Conservation (phyloP, 1,284 basidiomycete species). For the Phenoliferia sp. region DNA sequence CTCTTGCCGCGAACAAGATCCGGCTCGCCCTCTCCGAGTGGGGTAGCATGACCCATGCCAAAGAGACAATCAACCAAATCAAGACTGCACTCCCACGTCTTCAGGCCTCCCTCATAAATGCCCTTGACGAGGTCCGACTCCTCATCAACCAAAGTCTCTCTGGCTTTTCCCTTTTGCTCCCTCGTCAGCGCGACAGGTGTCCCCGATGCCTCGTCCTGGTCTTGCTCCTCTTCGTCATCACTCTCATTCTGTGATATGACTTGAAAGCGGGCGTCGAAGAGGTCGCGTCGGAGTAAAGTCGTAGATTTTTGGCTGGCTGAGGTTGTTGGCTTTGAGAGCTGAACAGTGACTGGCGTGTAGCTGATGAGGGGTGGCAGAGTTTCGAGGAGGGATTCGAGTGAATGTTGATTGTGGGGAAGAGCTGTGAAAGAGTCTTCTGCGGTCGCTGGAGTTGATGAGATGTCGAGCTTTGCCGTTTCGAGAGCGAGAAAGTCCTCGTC, state of each 20-base stretch:
- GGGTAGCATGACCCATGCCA: neutral
- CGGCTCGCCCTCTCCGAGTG: conserved; percentile 1
- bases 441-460: neutral
- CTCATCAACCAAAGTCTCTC: conserved; percentile 60
- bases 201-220: conserved; percentile 17
- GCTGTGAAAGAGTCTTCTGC: neutral
- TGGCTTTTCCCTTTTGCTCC: conserved; percentile 25
- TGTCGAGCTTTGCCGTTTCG: neutral
- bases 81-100: conserved; percentile 95
- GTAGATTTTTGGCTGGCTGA: conserved; percentile 35
- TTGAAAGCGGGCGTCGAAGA: conserved; percentile 92
- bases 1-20: conserved; percentile 46
- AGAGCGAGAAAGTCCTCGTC: neutral
- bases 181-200: conserved; percentile 39
- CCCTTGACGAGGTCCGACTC: conserved; percentile 87
- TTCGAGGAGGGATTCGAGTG: conserved; percentile 1
- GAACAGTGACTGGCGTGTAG: conserved; percentile 37
- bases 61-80: conserved; percentile 60
- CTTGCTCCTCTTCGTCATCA: conserved; percentile 34
- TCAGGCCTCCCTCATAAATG: conserved; percentile 91
- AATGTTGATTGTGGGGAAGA: neutral
- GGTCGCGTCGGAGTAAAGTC: conserved; percentile 67
- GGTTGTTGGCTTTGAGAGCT: conserved; percentile 8
- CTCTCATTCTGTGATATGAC: conserved; percentile 56
- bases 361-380: conserved; percentile 39